A percentile compares a stretch with the other conserved stretches of the same genome.
phyloP scores from a whole-genome alignment of 805 yeast species.

The Ogataea polymorpha region DNA sequence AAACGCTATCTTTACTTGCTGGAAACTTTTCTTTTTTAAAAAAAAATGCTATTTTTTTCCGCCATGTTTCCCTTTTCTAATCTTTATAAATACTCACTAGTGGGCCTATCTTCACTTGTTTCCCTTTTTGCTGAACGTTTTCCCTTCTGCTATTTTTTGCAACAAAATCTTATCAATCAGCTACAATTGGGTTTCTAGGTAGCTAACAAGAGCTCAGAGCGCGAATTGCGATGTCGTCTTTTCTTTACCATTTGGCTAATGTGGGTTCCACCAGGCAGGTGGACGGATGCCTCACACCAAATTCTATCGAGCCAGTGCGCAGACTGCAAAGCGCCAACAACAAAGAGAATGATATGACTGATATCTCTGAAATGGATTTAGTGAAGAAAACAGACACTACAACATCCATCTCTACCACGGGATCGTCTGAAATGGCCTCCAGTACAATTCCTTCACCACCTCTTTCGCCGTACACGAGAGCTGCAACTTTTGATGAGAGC shows the following conservation, averaged over 20 bases:
- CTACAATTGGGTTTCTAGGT: slow-evolving; percentile 1
- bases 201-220: slow-evolving; percentile 2
- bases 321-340: slow-evolving; percentile 8
- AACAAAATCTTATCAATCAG: not conserved
- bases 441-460: slow-evolving; percentile 39
- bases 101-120: slow-evolving; percentile 7
- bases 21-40: slow-evolving; percentile 13
- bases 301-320: slow-evolving; percentile 12
- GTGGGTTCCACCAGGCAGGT: slow-evolving; percentile 20
- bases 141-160: slow-evolving; percentile 7
- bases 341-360: not conserved
- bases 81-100: slow-evolving; percentile 2
- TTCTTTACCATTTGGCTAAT: slow-evolving; percentile 13
- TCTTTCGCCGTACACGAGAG: slow-evolving; percentile 34
- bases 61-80: slow-evolving; percentile 10
- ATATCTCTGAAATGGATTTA: not conserved
- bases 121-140: slow-evolving; percentile 7
- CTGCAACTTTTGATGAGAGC: slow-evolving; percentile 24
- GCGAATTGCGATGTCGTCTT: slow-evolving; percentile 16
- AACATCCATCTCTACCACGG: not conserved
- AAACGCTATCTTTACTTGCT: slow-evolving; percentile 7
- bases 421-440: slow-evolving; percentile 12
- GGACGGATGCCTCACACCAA: slow-evolving; percentile 29
- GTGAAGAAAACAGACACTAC: slow-evolving; percentile 10
- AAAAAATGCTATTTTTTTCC: slow-evolving; percentile 8